A percentile compares a stretch with the other conserved stretches of the same genome.
These are phyloP conservation scores for Neostapfia colusana DNA, from an alignment of 176 grass and related monocot genomes.

Conservation along the genomic window DNA sequence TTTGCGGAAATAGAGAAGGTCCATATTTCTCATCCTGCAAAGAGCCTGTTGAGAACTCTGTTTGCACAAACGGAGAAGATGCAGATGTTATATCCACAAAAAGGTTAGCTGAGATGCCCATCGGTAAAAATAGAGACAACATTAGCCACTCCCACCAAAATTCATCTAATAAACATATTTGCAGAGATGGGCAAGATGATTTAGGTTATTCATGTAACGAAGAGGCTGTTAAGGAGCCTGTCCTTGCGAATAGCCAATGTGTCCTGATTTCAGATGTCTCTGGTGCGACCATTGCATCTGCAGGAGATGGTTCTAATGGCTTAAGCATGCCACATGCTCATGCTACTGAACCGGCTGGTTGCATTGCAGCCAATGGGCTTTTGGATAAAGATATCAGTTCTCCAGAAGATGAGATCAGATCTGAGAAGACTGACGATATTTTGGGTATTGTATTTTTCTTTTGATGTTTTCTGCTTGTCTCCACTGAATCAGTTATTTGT, in stretches of 20 bases:
- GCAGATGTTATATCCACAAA: slow-evolving; percentile 14
- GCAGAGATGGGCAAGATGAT: slow-evolving; percentile 48
- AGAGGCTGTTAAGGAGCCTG: slow-evolving; percentile 43
- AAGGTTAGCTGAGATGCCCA: slow-evolving; percentile 33
- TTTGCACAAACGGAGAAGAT: slow-evolving; percentile 38
- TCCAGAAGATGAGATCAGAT: slow-evolving; percentile 68
- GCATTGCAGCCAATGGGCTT: slow-evolving; percentile 41
- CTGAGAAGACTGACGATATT: slow-evolving; percentile 75
- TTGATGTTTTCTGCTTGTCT: not conserved
- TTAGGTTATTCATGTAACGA: slow-evolving; percentile 35
- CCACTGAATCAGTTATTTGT: slow-evolving; percentile 13
- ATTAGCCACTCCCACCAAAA: slow-evolving; percentile 1
- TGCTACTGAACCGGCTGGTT: slow-evolving; percentile 44
- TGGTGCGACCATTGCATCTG: slow-evolving; percentile 66
- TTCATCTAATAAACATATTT: slow-evolving; percentile 29
- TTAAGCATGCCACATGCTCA: slow-evolving; percentile 60
- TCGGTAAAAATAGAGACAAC: slow-evolving; percentile 34
- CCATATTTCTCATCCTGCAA: slow-evolving; percentile 28
- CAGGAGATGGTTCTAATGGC: slow-evolving; percentile 55
- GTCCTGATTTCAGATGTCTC: slow-evolving; percentile 77
- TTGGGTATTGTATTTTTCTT: slow-evolving; percentile 49
- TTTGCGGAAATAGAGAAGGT: slow-evolving; percentile 38
- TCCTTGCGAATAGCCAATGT: slow-evolving; percentile 53
- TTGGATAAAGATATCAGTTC: slow-evolving; percentile 67
- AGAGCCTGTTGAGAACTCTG: slow-evolving; percentile 20